These are phyloP conservation scores for Houttuynia cordata DNA, from an alignment of 164 flowering plant species.

Conservation along the genomic window DNA sequence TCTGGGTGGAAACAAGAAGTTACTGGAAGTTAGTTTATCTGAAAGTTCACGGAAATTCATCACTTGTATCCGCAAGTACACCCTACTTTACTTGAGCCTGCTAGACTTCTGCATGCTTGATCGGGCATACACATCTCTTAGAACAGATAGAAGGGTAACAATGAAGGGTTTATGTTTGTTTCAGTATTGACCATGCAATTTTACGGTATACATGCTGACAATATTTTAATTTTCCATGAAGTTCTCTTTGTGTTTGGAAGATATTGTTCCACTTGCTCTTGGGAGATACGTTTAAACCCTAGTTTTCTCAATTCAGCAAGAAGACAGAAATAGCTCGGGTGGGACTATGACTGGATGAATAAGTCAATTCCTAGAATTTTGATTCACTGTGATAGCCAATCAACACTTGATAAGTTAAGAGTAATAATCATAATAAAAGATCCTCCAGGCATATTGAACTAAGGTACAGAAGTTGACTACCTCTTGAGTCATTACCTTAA, in stretches of 20 bases:
- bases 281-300: slow-evolving; percentile 69
- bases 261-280: slow-evolving; percentile 86
- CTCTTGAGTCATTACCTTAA: too few relatives aligned
- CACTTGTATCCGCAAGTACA: slow-evolving; percentile 88
- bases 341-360: too few relatives aligned
- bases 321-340: slow-evolving; percentile 23
- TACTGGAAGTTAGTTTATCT: slow-evolving; percentile 75
- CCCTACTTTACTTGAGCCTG: slow-evolving; percentile 65
- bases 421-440: too few relatives aligned
- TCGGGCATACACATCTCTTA: slow-evolving; percentile 69
- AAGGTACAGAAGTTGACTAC: too few relatives aligned
- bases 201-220: not conserved
- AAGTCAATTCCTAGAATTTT: too few relatives aligned
- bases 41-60: slow-evolving; percentile 95
- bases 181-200: not conserved
- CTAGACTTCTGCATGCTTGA: slow-evolving; percentile 75
- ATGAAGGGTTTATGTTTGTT: not conserved
- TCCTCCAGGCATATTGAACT: too few relatives aligned
- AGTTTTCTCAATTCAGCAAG: slow-evolving; percentile 35
- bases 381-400: too few relatives aligned
- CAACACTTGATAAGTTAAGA: too few relatives aligned
- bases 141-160: slow-evolving; percentile 87
- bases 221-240: slow-evolving; percentile 21
- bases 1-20: slow-evolving; percentile 55
- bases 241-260: slow-evolving; percentile 96